Base-by-base conservation (phyloP, 1,284 basidiomycete genomes). In the Limonomyces culmigenus region DNA sequence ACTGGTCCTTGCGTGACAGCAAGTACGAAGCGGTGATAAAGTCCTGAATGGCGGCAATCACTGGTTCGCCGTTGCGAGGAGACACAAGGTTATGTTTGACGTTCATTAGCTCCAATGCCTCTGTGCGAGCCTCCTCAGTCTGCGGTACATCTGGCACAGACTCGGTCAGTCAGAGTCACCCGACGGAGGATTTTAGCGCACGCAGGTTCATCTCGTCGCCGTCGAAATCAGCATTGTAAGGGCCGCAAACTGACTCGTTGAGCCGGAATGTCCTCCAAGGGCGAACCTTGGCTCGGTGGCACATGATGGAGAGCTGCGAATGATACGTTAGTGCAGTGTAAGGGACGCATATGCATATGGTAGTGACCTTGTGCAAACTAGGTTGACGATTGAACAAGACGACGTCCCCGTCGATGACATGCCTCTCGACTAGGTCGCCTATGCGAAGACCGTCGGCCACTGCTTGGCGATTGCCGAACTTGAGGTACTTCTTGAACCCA, bases 171-270 rank as follows among this genome's bases (percentile, higher is more conserved):
- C 21, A 19, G 5, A 13, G 29, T 35, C 3, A 38, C 27, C n/a
- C n/a, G n/a, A n/a, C n/a, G n/a, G n/a, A n/a, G n/a, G n/a, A n/a
- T n/a, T n/a, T n/a, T n/a, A 3, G 63, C 84, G 46, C 48, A 89
- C 88, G 92, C 49, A 99, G 66, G 58, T 99, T 99, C 95, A 99
- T 99, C 58, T 99, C 95, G 54, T 99, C 95, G 43, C 95, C 95
- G 53, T 99, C 95, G 50, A 99, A 99, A 62, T 99, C 95, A 38
- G 95, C 95, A 52, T 97, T 97, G 62, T 99, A 99, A 2, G 95
- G 95, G 36, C 89, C 93, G 58, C 95, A 99, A 6, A 95, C 95
- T 72, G 95, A 99, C 55, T 99, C 95, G 53, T 99, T 99, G 39
- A 99, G 63, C 34, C 95, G 74, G 63, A 99, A 96, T 1, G 95